Evolutionary conservation across 208 protist species (phyloP).

Genomic region (Leishmania lainsoni): DNA sequence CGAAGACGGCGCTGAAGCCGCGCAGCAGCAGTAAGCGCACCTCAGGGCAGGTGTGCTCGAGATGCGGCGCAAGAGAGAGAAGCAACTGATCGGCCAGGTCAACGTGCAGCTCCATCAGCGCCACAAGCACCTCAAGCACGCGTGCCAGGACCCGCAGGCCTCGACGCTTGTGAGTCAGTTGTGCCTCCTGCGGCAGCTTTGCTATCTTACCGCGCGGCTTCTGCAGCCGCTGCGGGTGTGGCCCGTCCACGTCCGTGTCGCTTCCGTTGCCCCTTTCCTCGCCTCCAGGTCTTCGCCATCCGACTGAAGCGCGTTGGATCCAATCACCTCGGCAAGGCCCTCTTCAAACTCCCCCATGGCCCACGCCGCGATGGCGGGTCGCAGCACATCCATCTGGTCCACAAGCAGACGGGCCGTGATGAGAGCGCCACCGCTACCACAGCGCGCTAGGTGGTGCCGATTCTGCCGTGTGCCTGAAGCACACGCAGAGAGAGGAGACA

Average conservation of each 20-base stretch:
- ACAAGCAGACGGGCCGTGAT: slow-evolving; percentile 62
- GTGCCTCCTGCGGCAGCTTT: background rate
- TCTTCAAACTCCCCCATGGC: slow-evolving; percentile 38
- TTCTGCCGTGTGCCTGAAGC: background rate
- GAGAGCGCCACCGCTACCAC: slow-evolving; percentile 27
- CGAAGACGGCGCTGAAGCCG: slow-evolving; percentile 49
- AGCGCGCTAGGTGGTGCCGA: background rate
- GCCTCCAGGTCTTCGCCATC: background rate
- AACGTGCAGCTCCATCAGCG: slow-evolving; percentile 48
- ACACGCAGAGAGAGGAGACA: background rate
- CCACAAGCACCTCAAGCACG: slow-evolving; percentile 54
- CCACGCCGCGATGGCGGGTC: slow-evolving; percentile 50
- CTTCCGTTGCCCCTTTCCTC: background rate
- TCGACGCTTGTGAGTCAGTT: background rate
- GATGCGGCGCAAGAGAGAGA: slow-evolving; percentile 33
- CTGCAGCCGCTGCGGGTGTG: background rate
- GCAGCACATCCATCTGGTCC: slow-evolving; percentile 46
- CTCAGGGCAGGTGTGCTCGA: slow-evolving; percentile 50
- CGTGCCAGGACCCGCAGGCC: slow-evolving; percentile 33
- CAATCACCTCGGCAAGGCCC: slow-evolving; percentile 37
- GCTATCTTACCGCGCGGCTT: background rate
- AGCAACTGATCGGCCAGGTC: slow-evolving; percentile 51
- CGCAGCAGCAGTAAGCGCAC: slow-evolving; percentile 62
- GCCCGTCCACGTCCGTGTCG: background rate
- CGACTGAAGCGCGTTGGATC: slow-evolving; percentile 17